These are phyloP conservation scores for Rhodamnia argentea DNA, from an alignment of 345 rosid species.

Conservation along the genomic window DNA sequence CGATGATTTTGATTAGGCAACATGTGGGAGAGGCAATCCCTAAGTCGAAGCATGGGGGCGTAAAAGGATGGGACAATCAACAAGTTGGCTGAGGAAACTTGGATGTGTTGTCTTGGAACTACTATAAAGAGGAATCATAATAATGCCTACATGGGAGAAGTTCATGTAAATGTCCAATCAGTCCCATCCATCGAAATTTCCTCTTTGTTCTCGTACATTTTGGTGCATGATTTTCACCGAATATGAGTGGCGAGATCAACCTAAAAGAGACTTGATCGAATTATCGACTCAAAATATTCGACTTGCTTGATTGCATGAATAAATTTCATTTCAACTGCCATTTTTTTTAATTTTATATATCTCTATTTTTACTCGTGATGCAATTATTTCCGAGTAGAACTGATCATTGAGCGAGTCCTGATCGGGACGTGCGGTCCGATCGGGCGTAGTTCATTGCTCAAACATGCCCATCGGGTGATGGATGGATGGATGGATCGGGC, in stretches of 20 bases:
- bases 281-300: neutral
- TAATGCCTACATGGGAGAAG: neutral
- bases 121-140: neutral
- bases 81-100: neutral
- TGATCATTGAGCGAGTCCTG: neutral
- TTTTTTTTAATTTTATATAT: neutral
- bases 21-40: neutral
- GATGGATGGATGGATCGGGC: neutral
- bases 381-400: neutral
- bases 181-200: neutral
- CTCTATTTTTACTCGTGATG: neutral
- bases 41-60: neutral
- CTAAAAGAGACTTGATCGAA: neutral
- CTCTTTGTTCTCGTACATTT: neutral
- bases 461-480: neutral
- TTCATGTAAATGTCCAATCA: neutral
- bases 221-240: neutral
- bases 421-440: neutral
- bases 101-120: neutral
- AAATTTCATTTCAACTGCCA: neutral
- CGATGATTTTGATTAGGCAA: neutral
- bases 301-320: neutral
- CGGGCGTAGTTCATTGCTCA: neutral
- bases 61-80: neutral
- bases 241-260: accelerated